Conservation (phyloP, 208 protist genomes). For the Zelonia costaricensis region DNA sequence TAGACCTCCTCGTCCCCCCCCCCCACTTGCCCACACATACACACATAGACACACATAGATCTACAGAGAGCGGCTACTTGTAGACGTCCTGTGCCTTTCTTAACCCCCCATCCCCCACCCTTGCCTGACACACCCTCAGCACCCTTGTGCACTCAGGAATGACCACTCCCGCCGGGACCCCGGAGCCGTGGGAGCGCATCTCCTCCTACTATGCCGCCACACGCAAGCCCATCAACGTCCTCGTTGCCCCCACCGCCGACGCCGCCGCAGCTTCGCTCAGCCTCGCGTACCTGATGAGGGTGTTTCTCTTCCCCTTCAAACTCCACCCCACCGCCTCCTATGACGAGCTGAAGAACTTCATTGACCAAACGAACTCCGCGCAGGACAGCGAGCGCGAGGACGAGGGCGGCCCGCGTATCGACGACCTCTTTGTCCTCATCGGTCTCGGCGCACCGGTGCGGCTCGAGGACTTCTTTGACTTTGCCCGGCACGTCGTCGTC, state of each 20-base stretch:
- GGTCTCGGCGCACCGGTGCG: slow-evolving; percentile 67
- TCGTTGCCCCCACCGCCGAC: slow-evolving; percentile 73
- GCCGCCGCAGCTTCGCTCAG: slow-evolving; percentile 77
- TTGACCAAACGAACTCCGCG: slow-evolving; percentile 55
- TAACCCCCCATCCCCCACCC: no score
- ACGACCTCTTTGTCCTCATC: slow-evolving; percentile 81
- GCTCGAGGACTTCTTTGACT: slow-evolving; percentile 66
- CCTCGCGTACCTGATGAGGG: slow-evolving; percentile 65
- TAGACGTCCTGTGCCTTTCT: no score
- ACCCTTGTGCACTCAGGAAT: slow-evolving; percentile 3
- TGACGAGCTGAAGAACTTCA: slow-evolving; percentile 49
- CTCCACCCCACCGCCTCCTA: slow-evolving; percentile 76
- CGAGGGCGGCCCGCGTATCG: slow-evolving; percentile 19
- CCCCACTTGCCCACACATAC: no score
- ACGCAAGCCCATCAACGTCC: slow-evolving; percentile 66
- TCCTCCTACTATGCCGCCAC: slow-evolving; percentile 66
- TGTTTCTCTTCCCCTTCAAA: slow-evolving; percentile 72
- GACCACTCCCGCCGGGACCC: slow-evolving; percentile 23
- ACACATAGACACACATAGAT: not conserved
- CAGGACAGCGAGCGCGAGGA: slow-evolving; percentile 52
- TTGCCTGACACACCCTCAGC: not conserved
- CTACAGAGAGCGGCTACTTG: slow-evolving; percentile 1
- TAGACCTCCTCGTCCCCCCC: no score
- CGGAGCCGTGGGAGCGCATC: slow-evolving; percentile 63
- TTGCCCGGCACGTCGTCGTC: slow-evolving; percentile 68